Percentiles rank a stretch among this genome's conserved stretches.
Conservation (phyloP, 73 alveolate genomes). For the Effrenium voratum region DNA sequence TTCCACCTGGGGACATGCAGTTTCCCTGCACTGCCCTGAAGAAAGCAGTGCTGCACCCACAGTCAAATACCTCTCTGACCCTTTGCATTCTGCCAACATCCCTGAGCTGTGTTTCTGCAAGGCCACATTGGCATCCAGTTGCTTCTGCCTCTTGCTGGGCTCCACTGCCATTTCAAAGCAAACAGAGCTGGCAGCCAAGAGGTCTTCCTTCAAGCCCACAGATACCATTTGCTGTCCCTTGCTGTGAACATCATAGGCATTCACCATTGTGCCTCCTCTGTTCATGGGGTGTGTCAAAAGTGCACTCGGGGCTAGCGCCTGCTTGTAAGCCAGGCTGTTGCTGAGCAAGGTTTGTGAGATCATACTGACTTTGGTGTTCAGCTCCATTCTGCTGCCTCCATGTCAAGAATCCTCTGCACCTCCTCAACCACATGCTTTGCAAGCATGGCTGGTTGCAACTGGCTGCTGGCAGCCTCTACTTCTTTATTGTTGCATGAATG, state of each 20-base stretch:
- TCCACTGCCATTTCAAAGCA: background rate
- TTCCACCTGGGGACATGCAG: background rate
- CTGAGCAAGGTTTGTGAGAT: background rate
- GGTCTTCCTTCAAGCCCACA: background rate
- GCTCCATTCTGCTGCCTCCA: background rate
- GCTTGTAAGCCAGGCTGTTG: background rate
- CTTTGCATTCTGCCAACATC: background rate
- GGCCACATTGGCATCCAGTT: background rate
- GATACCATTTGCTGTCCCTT: background rate
- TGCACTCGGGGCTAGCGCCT: background rate
- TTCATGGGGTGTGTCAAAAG: background rate
- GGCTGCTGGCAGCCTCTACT: too few relatives aligned
- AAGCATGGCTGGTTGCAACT: too few relatives aligned
- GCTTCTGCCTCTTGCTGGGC: background rate
- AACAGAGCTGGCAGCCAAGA: constrained; percentile 2
- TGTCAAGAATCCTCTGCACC: too few relatives aligned
- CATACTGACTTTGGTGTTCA: background rate
- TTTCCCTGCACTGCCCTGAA: background rate
- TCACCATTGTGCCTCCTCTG: constrained; percentile 2
- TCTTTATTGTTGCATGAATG: too few relatives aligned
- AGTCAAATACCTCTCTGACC: constrained; percentile 4
- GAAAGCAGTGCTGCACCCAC: background rate
- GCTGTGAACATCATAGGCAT: background rate
- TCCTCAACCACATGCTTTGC: too few relatives aligned
- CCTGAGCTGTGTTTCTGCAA: background rate